phyloP scores from a whole-genome alignment of 306 rosid genomes.

The Castanea crenata region DNA sequence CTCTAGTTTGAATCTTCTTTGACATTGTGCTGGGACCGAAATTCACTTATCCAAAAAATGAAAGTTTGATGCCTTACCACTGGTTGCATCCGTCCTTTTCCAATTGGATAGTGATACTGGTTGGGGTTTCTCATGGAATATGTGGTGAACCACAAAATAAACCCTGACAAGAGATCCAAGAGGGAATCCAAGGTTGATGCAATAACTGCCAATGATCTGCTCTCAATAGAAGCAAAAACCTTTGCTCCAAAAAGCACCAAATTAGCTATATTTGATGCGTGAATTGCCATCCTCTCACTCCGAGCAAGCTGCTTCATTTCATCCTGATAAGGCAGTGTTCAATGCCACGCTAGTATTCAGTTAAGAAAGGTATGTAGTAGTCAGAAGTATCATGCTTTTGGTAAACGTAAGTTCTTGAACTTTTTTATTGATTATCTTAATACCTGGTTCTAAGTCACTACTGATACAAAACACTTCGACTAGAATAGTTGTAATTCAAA shows the following conservation, averaged over 20 bases:
- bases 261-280: constrained; percentile 55
- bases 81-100: constrained; percentile 90
- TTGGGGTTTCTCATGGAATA: constrained; percentile 68
- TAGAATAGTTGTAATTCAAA: not conserved
- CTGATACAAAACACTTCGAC: not conserved
- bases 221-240: constrained; percentile 65
- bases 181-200: constrained; percentile 89
- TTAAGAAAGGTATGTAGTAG: not conserved
- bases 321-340: constrained; percentile 42
- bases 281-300: constrained; percentile 61
- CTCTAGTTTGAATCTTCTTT: too few species aligned
- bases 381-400: not conserved
- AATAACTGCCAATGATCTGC: constrained; percentile 72
- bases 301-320: constrained; percentile 65
- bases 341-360: not conserved
- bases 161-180: constrained; percentile 81
- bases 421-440: not conserved
- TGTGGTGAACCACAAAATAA: constrained; percentile 81
- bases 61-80: constrained; percentile 45
- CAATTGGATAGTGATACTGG: constrained; percentile 71
- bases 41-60: not conserved
- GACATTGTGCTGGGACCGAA: too few species aligned
- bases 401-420: not conserved
- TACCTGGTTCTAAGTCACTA: not conserved
- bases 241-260: constrained; percentile 68